Conservation (phyloP, 1,284 basidiomycete species). For the Trametes polyzona region DNA sequence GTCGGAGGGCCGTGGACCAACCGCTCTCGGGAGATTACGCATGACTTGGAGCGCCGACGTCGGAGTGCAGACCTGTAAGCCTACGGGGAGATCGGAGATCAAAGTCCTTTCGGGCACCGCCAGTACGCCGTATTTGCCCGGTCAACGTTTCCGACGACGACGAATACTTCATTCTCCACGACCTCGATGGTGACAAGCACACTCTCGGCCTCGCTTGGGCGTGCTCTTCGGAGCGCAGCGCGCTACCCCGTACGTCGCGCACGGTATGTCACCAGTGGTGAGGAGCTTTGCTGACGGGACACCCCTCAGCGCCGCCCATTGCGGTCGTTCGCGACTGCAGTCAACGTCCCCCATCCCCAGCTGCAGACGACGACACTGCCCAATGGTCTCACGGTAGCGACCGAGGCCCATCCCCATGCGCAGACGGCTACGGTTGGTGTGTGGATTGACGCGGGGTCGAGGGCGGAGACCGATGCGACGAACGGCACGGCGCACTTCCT, state of each 20-base stretch:
- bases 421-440: slow-evolving; percentile 98
- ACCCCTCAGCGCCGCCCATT: slow-evolving; percentile 39
- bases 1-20: slow-evolving; percentile 9
- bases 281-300: slow-evolving; percentile 11
- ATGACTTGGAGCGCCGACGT: slow-evolving; percentile 14
- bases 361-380: slow-evolving; percentile 89
- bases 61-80: not conserved
- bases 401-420: slow-evolving; percentile 91
- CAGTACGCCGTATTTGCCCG: slow-evolving; percentile 29
- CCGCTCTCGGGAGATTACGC: slow-evolving; percentile 23
- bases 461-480: slow-evolving; percentile 93
- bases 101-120: slow-evolving; percentile 2
- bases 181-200: slow-evolving; percentile 67
- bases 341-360: slow-evolving; percentile 68
- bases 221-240: slow-evolving; percentile 60
- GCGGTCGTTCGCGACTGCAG: slow-evolving; percentile 73
- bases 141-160: slow-evolving; percentile 30
- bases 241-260: slow-evolving; percentile 53
- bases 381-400: slow-evolving; percentile 92
- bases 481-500: slow-evolving; percentile 99
- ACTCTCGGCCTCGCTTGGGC: slow-evolving; percentile 61
- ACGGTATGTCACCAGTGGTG: not conserved
- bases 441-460: slow-evolving; percentile 98
- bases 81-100: not conserved
- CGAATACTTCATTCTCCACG: slow-evolving; percentile 35